A percentile compares a stretch with the other conserved stretches of the same genome.
phyloP scores from a whole-genome alignment of 2,329 filamentous ascomycete species.

The Chaetothyriales sp. region DNA sequence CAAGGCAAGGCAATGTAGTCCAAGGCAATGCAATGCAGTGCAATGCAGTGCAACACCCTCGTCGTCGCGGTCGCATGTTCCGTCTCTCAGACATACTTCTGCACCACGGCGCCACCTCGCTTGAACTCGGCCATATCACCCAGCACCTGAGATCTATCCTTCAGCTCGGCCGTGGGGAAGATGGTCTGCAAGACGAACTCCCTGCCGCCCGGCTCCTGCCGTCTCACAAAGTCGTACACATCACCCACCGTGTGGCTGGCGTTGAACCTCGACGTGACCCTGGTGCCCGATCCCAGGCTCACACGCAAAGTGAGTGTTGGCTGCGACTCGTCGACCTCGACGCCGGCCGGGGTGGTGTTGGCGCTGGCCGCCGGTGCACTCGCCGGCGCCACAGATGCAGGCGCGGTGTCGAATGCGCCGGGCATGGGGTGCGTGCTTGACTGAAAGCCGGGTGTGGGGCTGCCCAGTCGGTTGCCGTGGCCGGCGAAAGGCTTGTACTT shows the following conservation, averaged over 20 bases:
- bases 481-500: slow-evolving; percentile 52
- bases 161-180: slow-evolving; percentile 50
- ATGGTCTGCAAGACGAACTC: slow-evolving; percentile 51
- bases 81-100: slow-evolving; percentile 26
- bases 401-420: slow-evolving; percentile 16
- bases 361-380: slow-evolving; percentile 8
- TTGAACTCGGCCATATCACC: slow-evolving; percentile 38
- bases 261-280: slow-evolving; percentile 50
- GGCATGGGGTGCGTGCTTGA: slow-evolving; percentile 17
- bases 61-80: not conserved
- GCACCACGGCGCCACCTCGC: slow-evolving; percentile 37
- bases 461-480: slow-evolving; percentile 47
- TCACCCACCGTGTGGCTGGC: slow-evolving; percentile 51
- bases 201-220: slow-evolving; percentile 39
- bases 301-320: slow-evolving; percentile 48
- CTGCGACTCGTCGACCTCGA: slow-evolving; percentile 42
- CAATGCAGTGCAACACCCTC: too few species aligned
- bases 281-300: slow-evolving; percentile 49
- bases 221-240: slow-evolving; percentile 48
- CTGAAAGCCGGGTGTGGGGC: slow-evolving; percentile 42
- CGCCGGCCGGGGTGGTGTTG: slow-evolving; percentile 20
- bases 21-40: not conserved
- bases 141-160: slow-evolving; percentile 36
- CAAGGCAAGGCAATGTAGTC: not conserved
- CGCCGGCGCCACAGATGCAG: slow-evolving; percentile 23